These are phyloP conservation scores for Staphylotrichum tortipilum DNA, from an alignment of 495 filamentous ascomycete genomes.

Conservation along the genomic window DNA sequence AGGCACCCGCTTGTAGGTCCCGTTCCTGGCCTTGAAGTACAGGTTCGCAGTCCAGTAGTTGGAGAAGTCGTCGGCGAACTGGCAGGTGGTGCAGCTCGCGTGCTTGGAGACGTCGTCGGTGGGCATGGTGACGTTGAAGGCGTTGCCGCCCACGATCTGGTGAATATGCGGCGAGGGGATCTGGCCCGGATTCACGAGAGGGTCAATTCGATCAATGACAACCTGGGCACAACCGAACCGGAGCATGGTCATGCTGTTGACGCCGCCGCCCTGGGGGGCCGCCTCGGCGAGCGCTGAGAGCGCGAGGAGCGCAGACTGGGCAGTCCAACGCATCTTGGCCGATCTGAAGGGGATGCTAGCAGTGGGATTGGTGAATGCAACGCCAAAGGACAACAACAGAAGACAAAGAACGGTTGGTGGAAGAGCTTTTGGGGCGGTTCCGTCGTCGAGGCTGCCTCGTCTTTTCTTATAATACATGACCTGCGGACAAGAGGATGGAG, in stretches of 20 bases:
- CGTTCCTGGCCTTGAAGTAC: constrained; percentile 42
- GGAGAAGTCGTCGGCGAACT: constrained; percentile 35
- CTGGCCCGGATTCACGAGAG: constrained; percentile 33
- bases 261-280: constrained; percentile 29
- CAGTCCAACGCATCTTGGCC: constrained; percentile 28
- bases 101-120: constrained; percentile 29
- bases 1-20: constrained; percentile 40
- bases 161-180: constrained; percentile 35
- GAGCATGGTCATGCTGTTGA: constrained; percentile 32
- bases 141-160: constrained; percentile 39
- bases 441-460: neutral
- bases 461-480: constrained; percentile 2
- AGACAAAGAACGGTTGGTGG: neutral
- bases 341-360: no score
- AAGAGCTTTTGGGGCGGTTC: neutral
- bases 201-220: constrained; percentile 38
- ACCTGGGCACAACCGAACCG: constrained; percentile 40
- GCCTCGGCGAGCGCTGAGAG: constrained; percentile 31
- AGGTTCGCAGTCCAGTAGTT: constrained; percentile 46
- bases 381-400: neutral
- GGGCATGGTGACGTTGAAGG: constrained; percentile 37
- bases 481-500: neutral
- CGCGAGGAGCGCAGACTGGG: constrained; percentile 22
- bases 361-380: no score
- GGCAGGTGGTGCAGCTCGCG: constrained; percentile 35